Percentiles rank a stretch among this genome's conserved stretches.
Evolutionary conservation across 805 yeast genomes (phyloP).

Genomic region (Yarrowia sp.): DNA sequence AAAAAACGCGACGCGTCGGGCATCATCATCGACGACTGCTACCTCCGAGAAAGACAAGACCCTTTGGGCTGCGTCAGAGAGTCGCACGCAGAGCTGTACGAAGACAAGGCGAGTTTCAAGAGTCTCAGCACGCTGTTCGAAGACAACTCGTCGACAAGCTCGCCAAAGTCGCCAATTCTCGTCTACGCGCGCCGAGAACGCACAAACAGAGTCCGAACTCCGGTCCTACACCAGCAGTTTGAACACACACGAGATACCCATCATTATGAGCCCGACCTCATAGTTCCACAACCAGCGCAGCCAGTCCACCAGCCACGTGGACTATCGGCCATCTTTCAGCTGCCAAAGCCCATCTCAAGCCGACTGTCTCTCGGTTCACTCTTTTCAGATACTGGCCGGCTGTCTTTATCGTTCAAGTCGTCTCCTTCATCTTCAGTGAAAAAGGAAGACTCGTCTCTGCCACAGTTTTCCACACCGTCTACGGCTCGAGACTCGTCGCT

Average conservation of each 20-base stretch:
- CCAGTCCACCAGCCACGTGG: conserved; percentile 6
- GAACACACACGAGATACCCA: neutral
- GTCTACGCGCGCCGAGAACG: conserved; percentile 4
- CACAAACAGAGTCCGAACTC: conserved; percentile 2
- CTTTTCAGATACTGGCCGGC: conserved; percentile 14
- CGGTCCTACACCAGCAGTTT: neutral
- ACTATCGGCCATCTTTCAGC: conserved; percentile 13
- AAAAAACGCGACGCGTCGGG: conserved; percentile 25
- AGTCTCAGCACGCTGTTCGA: conserved; percentile 30
- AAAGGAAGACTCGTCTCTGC: neutral
- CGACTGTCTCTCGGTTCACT: conserved; percentile 1
- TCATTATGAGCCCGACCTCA: neutral
- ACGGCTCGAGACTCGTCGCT: conserved; percentile 21
- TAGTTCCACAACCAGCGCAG: neutral
- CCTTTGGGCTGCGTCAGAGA: conserved; percentile 1
- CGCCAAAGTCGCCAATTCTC: conserved; percentile 20
- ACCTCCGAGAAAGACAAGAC: neutral
- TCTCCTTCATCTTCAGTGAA: conserved; percentile 6
- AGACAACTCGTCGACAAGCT: neutral
- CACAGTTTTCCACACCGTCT: neutral
- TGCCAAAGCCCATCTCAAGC: neutral
- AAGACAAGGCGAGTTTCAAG: neutral
- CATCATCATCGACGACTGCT: conserved; percentile 14
- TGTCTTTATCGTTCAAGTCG: conserved; percentile 8
- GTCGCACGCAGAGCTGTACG: neutral